Conservation (phyloP, 345 rosid genomes). For the Triadica sebifera region DNA sequence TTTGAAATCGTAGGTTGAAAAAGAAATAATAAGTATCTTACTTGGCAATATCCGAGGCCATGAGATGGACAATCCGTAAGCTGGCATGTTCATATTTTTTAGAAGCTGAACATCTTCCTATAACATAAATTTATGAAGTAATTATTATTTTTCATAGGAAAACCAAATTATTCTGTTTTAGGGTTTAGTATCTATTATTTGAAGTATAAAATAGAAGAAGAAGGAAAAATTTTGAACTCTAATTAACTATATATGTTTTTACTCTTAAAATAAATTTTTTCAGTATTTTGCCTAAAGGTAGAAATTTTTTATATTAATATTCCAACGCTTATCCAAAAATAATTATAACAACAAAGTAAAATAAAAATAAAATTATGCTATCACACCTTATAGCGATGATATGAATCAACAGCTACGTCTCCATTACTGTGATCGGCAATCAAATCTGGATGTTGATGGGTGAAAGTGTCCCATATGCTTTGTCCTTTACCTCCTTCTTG, state of each 20-base stretch:
- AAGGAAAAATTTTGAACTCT: too few species aligned
- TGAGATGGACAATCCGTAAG: background rate
- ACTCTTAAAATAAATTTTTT: too few species aligned
- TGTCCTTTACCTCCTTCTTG: background rate
- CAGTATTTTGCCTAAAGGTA: too few species aligned
- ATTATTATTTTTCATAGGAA: background rate
- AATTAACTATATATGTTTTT: too few species aligned
- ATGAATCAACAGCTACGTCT: background rate
- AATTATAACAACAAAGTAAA: too few species aligned
- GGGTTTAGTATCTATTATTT: too few species aligned
- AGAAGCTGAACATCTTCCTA: background rate
- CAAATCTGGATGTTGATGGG: background rate
- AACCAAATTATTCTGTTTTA: too few species aligned
- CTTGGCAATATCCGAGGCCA: background rate
- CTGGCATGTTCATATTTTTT: background rate
- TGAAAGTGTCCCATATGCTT: conserved; percentile 10
- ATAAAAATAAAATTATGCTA: too few species aligned
- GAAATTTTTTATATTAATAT: too few species aligned
- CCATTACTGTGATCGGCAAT: background rate
- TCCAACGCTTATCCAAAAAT: too few species aligned
- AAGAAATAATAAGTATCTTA: background rate
- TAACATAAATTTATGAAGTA: background rate
- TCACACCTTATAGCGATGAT: background rate
- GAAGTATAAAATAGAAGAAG: too few species aligned
- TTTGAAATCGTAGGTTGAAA: background rate